A percentile compares a stretch with the other conserved stretches of the same genome.
Conservation (phyloP, 1,284 basidiomycete species). For the Pseudozyma thailandica region DNA sequence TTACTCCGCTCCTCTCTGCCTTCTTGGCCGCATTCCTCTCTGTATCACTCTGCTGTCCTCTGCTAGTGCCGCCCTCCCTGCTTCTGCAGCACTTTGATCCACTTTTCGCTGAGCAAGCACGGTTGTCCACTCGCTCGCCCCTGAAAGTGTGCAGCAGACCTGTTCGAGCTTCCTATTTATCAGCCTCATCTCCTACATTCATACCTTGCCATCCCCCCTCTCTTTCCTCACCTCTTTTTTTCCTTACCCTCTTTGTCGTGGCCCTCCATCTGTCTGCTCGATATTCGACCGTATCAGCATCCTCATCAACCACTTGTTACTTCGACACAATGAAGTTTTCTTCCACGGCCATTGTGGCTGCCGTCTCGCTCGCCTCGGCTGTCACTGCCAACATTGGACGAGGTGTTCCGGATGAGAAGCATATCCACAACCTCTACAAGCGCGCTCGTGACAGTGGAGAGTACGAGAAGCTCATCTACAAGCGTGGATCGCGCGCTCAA, state of each 20-base stretch:
- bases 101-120: too few species aligned
- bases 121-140: background rate
- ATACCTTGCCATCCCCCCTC: background rate
- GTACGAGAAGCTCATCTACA: constrained; percentile 46
- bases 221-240: background rate
- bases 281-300: background rate
- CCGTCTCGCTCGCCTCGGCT: constrained; percentile 35
- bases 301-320: background rate
- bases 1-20: too few species aligned
- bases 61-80: too few species aligned
- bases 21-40: too few species aligned
- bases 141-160: background rate
- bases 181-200: constrained; percentile 7
- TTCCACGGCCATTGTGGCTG: constrained; percentile 37
- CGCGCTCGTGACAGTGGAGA: constrained; percentile 45
- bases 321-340: constrained; percentile 35
- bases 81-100: background rate
- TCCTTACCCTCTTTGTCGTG: constrained; percentile 2
- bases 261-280: background rate
- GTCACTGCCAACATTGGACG: constrained; percentile 53
- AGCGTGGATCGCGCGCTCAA: constrained; percentile 28
- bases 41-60: too few species aligned
- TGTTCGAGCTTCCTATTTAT: constrained; percentile 3
- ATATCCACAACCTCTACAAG: constrained; percentile 42
- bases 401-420: constrained; percentile 45